Evolutionary conservation across 768 basidiomycete species (phyloP), one percentile per base, ranked within the genome.

Genomic region (Mycena alexandri): DNA sequence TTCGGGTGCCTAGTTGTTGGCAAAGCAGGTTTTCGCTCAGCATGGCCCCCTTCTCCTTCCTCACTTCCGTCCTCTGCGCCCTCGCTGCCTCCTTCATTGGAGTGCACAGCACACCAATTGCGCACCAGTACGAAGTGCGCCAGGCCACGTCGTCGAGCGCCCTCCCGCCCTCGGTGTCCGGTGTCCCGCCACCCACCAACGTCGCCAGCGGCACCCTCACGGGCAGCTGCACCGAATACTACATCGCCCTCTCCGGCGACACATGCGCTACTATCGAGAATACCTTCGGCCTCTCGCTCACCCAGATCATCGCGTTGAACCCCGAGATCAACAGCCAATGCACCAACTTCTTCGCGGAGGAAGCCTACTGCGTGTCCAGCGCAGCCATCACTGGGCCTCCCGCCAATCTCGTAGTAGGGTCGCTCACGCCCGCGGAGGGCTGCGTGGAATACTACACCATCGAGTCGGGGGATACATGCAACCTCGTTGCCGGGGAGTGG

Each of bases 171-270:
- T 50, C 48, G 25, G 48, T 50, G 25, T 50, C 48, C 48, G 48
- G 48, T 50, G 48, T 50, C 48, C 48, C 48, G 48, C 48, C 48
- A 29, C 48, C 48, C 48, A 50, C 48, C 48, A 50, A 50, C 24
- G 48, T 50, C 48, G 48, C 48, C 48, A 50, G 48, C 48, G 48
- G 48, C 48, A 50, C 48, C 48, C 25, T 50, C 48, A 50, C 48
- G 48, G 29, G 48, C 48, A 58, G 22, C 44, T 58, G 57, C 57
- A 58, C 57, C 22, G 25, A 33, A n/a, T 58, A 58, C 44, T 47
- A 58, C 44, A 46, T 36, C n/a, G 57, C 38, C 21, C 29, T 29
- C 19, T 21, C 33, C 33, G 44, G 57, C 29, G 44, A 36, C 33
- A 47, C 19, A 13, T 58, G 57, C 33, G 21, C 29, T 21, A 34